Evolutionary conservation across 1,139 yeast species (phyloP), one percentile per base, ranked within the genome.

Genomic region (Kurtzmaniella quercitrusa): DNA sequence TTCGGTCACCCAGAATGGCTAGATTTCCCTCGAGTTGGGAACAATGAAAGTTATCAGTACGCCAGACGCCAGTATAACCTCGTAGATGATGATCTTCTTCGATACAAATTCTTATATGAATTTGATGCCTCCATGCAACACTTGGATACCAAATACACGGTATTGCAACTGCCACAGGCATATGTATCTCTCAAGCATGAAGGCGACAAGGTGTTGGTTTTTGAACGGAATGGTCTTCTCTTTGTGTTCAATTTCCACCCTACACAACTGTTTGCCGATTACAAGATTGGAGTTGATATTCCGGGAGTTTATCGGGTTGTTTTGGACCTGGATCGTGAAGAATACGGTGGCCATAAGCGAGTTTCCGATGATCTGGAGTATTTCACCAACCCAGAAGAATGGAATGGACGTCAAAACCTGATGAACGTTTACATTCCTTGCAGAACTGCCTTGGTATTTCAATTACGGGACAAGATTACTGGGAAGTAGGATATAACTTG

Each of bases 1-100:
- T 93, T 93, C 68, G 98, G 98, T 14, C 98, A 93, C 58, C 98
- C 98, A 2, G 98, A 93, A 62, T 93, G 98, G 98, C 76, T 93
- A 41, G 98, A 93, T 63, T 93, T 93, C 74, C 98, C 98, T 11
- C 80, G 97, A 54, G 85, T 52, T 37, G 97, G 96, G 39, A 93
- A 93, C 63, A 75, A 76, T 34, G 91, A 90, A 62, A 84, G 95
- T 17, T 93, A 87, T 66, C 94, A 87, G 63, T 93, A 93, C 59
- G 96, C 98, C 7, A 80, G 98, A 59, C 80, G 98, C 57, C 98
- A 93, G 65, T 93, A 93, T 74, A 87, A 87, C 56, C 74, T 93
- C 54, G 79, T 85, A 34, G 83, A 85, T 47, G 97, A 93, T 61
- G 77, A 83, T 25, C 66, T 88, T 50, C 73, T 93, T 55, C 78